A percentile compares a stretch with the other conserved stretches of the same genome.
Evolutionary conservation across 1,284 basidiomycete species (phyloP).

Genomic region (Cutaneotrichosporon spelunceum): DNA sequence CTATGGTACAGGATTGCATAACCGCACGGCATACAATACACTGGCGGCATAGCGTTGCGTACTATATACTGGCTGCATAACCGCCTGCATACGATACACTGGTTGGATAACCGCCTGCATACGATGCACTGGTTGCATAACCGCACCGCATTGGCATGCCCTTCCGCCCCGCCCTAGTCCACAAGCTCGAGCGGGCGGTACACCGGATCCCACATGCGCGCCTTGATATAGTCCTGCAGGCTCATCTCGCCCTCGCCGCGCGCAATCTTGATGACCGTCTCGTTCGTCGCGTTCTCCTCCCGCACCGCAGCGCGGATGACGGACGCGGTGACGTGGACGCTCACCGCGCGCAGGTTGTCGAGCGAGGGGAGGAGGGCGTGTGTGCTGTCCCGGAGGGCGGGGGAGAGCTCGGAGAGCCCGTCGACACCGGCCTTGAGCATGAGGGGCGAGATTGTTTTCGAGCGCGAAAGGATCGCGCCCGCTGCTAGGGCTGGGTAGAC

Average conservation of each 20-base stretch:
- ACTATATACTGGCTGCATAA: too few species aligned
- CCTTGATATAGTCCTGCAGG: conserved; percentile 47
- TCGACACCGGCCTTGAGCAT: conserved; percentile 66
- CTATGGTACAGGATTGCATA: too few species aligned
- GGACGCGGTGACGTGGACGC: conserved; percentile 59
- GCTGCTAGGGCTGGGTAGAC: conserved; percentile 67
- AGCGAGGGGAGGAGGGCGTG: conserved; percentile 58
- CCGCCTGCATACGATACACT: too few species aligned
- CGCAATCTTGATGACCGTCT: conserved; percentile 41
- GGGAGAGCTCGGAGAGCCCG: conserved; percentile 68
- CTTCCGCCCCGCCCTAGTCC: conserved; percentile 30
- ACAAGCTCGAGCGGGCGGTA: conserved; percentile 47
- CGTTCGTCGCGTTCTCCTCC: conserved; percentile 58
- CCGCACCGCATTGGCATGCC: too few species aligned
- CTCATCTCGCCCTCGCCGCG: conserved; percentile 32
- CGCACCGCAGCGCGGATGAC: conserved; percentile 73
- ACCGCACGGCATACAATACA: too few species aligned
- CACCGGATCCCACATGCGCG: conserved; percentile 49
- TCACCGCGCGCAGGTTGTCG: conserved; percentile 65
- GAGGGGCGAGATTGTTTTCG: conserved; percentile 63
- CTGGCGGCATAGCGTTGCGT: too few species aligned
- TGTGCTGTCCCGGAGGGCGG: conserved; percentile 65
- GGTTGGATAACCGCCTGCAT: too few species aligned
- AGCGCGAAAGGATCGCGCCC: conserved; percentile 59
- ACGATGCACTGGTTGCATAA: too few species aligned